Base-by-base conservation (phyloP, 192 early-diverging fungal species). In the Helicostylum pulchrum region DNA sequence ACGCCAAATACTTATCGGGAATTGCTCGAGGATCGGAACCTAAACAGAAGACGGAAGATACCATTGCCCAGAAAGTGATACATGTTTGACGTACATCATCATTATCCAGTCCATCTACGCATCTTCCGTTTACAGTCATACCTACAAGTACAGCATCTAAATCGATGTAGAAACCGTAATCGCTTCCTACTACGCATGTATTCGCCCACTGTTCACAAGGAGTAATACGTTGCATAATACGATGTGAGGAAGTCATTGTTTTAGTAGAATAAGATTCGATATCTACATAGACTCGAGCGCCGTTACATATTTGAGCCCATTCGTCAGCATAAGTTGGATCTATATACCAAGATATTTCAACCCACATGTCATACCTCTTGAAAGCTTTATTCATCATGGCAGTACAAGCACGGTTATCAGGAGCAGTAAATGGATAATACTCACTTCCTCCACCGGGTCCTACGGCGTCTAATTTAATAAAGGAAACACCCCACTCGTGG, bases 331-430 rank as follows among this genome's bases (percentile, higher is more conserved):
- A 64, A 4, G 26, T 17, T 1, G 54, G 54, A 31, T 73, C 71
- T 4, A 73, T 31, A 31, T 73, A 73, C 71, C 71, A 73, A 3
- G 71, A 73, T 5, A 73, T 43, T 46, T 73, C 66, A 26, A 73
- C 57, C 71, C 71, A 73, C 1, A 73, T 68, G 17, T 68, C 53
- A 39, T 64, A 66, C 15, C 52, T 67, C 31, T 42, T 20, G 17
- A 73, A 68, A 5, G 54, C 61, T 8, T 51, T 49, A 21, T 46
- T 10, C 26, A 73, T 52, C 48, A 68, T 52, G 3, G 19, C 23
- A 1, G 66, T 19, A 64, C 66, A 63, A 7, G 61, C 54, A 17
- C 71, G 31, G 17, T 57, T 73, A 20, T 73, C 71, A 9, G 71
- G 71, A 0, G 71, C 63, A 36, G 57, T 54, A 23, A 45, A 58